Evolutionary conservation across 257 asterid genomes (phyloP).

Genomic region (Marsdenia floribunda): DNA sequence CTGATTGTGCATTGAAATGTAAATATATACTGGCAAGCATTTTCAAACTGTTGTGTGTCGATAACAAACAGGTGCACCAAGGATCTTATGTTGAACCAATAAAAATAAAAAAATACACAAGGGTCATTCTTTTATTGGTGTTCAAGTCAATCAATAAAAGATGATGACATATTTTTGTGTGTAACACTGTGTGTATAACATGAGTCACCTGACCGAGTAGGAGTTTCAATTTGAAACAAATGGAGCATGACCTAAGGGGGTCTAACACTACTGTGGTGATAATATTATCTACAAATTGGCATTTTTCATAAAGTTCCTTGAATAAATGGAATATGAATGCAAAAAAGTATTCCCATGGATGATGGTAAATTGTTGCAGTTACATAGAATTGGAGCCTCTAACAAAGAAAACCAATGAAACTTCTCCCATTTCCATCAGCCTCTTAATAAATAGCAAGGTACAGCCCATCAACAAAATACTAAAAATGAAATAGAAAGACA

Average conservation of each 20-base stretch:
- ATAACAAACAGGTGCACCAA: not conserved
- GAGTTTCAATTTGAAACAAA: not conserved
- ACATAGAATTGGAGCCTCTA: not conserved
- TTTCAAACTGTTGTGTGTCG: not conserved
- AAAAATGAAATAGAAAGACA: not conserved
- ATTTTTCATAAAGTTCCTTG: not conserved
- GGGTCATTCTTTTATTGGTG: too few relatives aligned
- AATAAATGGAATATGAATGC: not conserved
- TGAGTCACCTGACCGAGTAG: not conserved
- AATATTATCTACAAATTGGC: not conserved
- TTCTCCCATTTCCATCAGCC: not conserved
- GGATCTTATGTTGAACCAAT: too few relatives aligned
- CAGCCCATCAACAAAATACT: not conserved
- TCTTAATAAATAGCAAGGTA: not conserved
- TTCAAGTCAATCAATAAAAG: too few relatives aligned
- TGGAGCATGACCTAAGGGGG: not conserved
- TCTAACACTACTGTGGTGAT: not conserved
- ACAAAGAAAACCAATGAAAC: not conserved
- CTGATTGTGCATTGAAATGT: not conserved
- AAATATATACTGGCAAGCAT: not conserved
- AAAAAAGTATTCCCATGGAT: not conserved
- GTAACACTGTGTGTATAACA: too few relatives aligned
- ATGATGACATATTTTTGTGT: too few relatives aligned
- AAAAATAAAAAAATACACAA: too few relatives aligned
- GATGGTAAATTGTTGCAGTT: not conserved